Conservation (phyloP, 345 rosid species). For the Citrus sinensis region DNA sequence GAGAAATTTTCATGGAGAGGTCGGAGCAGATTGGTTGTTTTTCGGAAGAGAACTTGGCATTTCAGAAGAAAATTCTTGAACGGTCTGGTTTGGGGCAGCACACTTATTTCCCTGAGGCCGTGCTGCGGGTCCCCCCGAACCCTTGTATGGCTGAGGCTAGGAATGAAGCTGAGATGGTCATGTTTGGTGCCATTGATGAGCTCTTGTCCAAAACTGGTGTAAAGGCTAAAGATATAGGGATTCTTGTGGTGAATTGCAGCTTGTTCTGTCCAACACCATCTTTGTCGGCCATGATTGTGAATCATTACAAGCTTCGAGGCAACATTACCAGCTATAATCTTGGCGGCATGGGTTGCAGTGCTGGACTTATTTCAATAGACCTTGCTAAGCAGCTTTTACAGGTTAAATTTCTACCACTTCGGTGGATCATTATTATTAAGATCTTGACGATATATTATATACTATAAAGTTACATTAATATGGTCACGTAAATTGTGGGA, state of each 20-base stretch:
- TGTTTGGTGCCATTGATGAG: conserved; percentile 63
- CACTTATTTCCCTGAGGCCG: conserved; percentile 76
- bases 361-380: conserved; percentile 67
- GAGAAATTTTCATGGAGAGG: conserved; percentile 45
- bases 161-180: conserved; percentile 61
- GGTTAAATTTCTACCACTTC: conserved; percentile 21
- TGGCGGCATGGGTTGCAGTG: conserved; percentile 79
- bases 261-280: conserved; percentile 71
- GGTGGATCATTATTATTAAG: neutral
- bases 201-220: conserved; percentile 57
- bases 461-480: neutral
- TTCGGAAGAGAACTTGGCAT: conserved; percentile 58
- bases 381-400: conserved; percentile 64
- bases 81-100: conserved; percentile 77
- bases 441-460: too few species aligned
- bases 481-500: neutral
- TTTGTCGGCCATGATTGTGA: conserved; percentile 61
- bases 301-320: conserved; percentile 69
- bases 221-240: conserved; percentile 60
- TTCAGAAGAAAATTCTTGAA: conserved; percentile 80
- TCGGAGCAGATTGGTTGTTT: conserved; percentile 38
- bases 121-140: conserved; percentile 46
- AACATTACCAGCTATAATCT: conserved; percentile 61
- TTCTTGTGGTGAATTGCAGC: conserved; percentile 62
- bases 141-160: conserved; percentile 65